These are phyloP conservation scores for Chenopodium album DNA, from an alignment of 148 eudicot genomes.

Conservation along the genomic window DNA sequence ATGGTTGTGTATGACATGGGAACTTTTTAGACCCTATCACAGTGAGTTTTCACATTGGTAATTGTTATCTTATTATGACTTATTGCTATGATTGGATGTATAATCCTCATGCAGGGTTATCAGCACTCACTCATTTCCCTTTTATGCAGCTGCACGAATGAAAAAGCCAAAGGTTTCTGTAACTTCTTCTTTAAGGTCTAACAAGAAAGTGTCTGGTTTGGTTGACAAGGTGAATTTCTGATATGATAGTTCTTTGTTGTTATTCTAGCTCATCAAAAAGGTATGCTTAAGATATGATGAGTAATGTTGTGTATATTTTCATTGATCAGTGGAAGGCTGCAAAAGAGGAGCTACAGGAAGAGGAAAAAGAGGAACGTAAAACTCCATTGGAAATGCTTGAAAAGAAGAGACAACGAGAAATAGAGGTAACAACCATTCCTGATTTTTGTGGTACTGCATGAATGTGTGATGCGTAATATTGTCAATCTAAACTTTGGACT, in stretches of 20 bases:
- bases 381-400: slow-evolving; percentile 71
- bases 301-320: background rate
- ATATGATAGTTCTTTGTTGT: background rate
- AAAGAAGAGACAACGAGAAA: slow-evolving; percentile 84
- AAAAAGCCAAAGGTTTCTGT: slow-evolving; percentile 70
- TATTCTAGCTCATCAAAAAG: background rate
- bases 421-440: slow-evolving; percentile 60
- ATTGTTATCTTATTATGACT: background rate
- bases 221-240: slow-evolving; percentile 75
- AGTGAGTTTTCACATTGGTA: background rate
- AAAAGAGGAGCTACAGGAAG: slow-evolving; percentile 85
- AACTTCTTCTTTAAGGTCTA: slow-evolving; percentile 73
- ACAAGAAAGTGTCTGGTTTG: slow-evolving; percentile 95
- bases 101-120: background rate
- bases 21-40: background rate
- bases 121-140: background rate
- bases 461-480: background rate
- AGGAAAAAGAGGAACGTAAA: slow-evolving; percentile 76
- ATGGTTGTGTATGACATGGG: background rate
- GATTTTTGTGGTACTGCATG: background rate
- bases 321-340: slow-evolving; percentile 89
- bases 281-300: slow-evolving; percentile 1
- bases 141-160: slow-evolving; percentile 53
- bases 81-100: background rate
- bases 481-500: slow-evolving; percentile 12